Evolutionary conservation across 2,329 filamentous ascomycete species (phyloP), one percentile per base, ranked within the genome.

Genomic region (Cercospora beticola): DNA sequence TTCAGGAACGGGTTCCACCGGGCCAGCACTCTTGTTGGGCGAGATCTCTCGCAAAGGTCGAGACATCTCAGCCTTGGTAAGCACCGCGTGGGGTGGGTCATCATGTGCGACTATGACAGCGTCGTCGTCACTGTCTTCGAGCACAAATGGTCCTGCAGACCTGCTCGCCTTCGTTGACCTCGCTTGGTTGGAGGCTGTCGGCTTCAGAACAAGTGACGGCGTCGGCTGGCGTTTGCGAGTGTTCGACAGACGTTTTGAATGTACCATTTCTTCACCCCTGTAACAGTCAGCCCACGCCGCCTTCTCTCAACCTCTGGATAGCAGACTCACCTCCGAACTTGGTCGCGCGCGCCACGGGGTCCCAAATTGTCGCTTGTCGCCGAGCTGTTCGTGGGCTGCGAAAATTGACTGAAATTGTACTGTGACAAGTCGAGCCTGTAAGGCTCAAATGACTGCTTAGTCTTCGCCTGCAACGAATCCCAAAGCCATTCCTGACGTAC

Each of bases 401-500:
- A 57, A 23, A 70, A 36, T 33, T 74, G 69, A 14, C 61, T 70
- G 6, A 68, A 63, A 58, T 75, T 72, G 49, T 70, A 69, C 2
- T 66, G 62, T 7, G 74, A 69, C 30, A 76, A 52, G 16, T 67
- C 43, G 12, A 78, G 57, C 62, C 66, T 60, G 72, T 72, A 76
- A 2, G 86, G 18, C 64, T 82, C 33, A 52, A 73, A 84, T 85
- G 10, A 83, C 75, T 66, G 86, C 81, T 73, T 81, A 82, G 82
- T 78, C 31, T 86, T 75, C 57, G 76, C 78, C 64, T 85, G 83
- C 62, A 97, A 88, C 72, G 91, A 95, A 62, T 90, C 86, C 89
- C 92, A 95, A 2, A 99, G 83, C 95, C 95, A 99, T 23, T 90
- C 87, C 18, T 88, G 87, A 7, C 86, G 86, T 10, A 98, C 91